Base-by-base conservation (phyloP, 768 basidiomycete species). In the Phlegmacium glaucopus region DNA sequence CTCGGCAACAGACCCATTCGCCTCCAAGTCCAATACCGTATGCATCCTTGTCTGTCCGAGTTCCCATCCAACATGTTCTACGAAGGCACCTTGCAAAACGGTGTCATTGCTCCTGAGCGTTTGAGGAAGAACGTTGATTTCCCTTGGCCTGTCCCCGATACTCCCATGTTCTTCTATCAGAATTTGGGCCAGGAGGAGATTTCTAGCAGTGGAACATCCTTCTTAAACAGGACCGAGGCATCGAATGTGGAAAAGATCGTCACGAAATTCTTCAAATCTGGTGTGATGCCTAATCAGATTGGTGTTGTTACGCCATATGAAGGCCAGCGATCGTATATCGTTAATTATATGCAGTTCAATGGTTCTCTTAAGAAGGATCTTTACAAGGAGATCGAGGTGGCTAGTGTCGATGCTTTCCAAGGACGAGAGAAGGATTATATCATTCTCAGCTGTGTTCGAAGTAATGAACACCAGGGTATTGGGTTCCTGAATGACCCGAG, bases 61-160 rank as follows among this genome's bases (percentile, higher is more conserved):
- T 99, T 99, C 74, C 95, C 96, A 2, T 95, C 93, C 49, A 99
- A 99, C 69, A 99, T 99, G 96, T 98, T 99, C 74, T 99, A 99
- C 66, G 96, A 99, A 64, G 96, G 96, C 17, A 95, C 95, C 0
- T 69, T 99, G 22, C 96, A 99, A 70, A 99, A 99, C 63, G 96
- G 96, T 64, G 96, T 99, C 45, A 99, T 96, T 9, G 96, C 96
- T 12, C 96, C 96, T 4, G 96, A 99, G 65, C 82, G 96, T 34
- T 72, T 99, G 53, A 79, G 94, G 71, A 97, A 95, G 78, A 95
- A 97, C 55, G 94, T 98, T 35, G 96, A 98, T 65, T 99, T 98
- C 71, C 96, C 96, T 0, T 98, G 96, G 96, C 96, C 96, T 5
- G 82, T 90, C 34, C 87, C 90, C 12, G 93, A 95, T 59, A 95